These are phyloP conservation scores for Dioscorea zingiberensis DNA, from an alignment of 106 monocot genomes.

Conservation along the genomic window DNA sequence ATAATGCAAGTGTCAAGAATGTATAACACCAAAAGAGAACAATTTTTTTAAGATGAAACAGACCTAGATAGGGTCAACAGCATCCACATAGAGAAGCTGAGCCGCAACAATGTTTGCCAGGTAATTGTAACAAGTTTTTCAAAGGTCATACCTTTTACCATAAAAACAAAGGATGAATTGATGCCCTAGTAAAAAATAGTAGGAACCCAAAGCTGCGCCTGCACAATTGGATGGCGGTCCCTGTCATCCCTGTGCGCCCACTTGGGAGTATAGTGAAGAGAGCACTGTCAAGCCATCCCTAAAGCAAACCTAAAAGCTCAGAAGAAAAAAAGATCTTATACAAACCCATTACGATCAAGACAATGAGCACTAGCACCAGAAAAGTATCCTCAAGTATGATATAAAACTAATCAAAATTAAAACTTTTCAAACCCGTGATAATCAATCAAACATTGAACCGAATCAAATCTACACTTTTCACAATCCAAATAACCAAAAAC, in stretches of 20 bases:
- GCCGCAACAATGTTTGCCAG: slow-evolving; percentile 86
- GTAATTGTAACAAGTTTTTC: slow-evolving; percentile 83
- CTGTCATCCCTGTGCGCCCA: slow-evolving; percentile 48
- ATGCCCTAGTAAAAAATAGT: slow-evolving; percentile 19
- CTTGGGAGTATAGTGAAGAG: slow-evolving; percentile 55
- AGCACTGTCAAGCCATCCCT: slow-evolving; percentile 82
- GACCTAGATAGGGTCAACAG: slow-evolving; percentile 91
- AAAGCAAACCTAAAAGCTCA: not conserved
- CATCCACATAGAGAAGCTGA: slow-evolving; percentile 88
- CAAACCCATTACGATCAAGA: too few relatives aligned
- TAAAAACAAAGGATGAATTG: slow-evolving; percentile 13
- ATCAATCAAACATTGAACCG: too few relatives aligned
- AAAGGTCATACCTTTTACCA: slow-evolving; percentile 62
- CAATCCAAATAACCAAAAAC: too few relatives aligned
- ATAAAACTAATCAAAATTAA: too few relatives aligned
- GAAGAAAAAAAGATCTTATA: not conserved
- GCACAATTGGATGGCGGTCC: slow-evolving; percentile 80
- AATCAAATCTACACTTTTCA: too few relatives aligned
- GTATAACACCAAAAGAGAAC: too few relatives aligned
- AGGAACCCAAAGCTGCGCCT: slow-evolving; percentile 78
- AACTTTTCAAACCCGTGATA: too few relatives aligned
- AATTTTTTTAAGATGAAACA: too few relatives aligned
- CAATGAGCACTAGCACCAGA: too few relatives aligned
- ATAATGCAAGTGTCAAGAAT: too few relatives aligned
- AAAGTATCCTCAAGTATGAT: too few relatives aligned